These are phyloP conservation scores for Oryza australiensis DNA, from an alignment of 176 grass and related monocot genomes.

Conservation along the genomic window DNA sequence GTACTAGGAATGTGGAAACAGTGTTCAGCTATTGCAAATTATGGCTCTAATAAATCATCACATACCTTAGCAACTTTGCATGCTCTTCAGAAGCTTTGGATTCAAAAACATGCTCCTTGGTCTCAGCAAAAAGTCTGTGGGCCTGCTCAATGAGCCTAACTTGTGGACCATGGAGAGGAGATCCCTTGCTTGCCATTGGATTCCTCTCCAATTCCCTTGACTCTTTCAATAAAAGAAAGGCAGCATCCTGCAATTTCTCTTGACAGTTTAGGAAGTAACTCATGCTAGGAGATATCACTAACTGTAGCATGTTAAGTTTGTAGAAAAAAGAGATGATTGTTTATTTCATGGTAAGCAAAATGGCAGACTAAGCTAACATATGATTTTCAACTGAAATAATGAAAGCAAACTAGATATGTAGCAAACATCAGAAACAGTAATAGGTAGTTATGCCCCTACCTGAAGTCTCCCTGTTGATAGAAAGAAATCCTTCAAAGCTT, in stretches of 20 bases:
- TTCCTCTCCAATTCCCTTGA: slow-evolving; percentile 88
- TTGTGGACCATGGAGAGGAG: slow-evolving; percentile 79
- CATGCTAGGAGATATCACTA: not conserved
- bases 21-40: slow-evolving; percentile 22
- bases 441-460: slow-evolving; percentile 55
- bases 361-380: not conserved
- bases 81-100: slow-evolving; percentile 91
- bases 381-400: slow-evolving; percentile 25
- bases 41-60: not conserved
- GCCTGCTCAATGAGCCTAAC: slow-evolving; percentile 85
- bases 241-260: slow-evolving; percentile 77
- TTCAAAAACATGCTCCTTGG: slow-evolving; percentile 92
- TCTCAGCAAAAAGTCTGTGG: slow-evolving; percentile 84
- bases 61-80: slow-evolving; percentile 83
- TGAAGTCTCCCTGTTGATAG: slow-evolving; percentile 82
- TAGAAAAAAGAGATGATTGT: slow-evolving; percentile 13
- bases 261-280: slow-evolving; percentile 27
- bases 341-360: slow-evolving; percentile 34
- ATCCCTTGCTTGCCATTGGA: slow-evolving; percentile 90
- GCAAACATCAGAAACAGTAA: slow-evolving; percentile 32
- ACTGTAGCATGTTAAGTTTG: slow-evolving; percentile 21
- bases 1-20: slow-evolving; percentile 21
- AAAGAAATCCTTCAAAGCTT: slow-evolving; percentile 98
- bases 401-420: not conserved
- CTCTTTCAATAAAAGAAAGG: slow-evolving; percentile 95